Evolutionary conservation across 2,329 filamentous ascomycete genomes (phyloP), one percentile per base, ranked within the genome.

Genomic region (Trichophaea hybrida): DNA sequence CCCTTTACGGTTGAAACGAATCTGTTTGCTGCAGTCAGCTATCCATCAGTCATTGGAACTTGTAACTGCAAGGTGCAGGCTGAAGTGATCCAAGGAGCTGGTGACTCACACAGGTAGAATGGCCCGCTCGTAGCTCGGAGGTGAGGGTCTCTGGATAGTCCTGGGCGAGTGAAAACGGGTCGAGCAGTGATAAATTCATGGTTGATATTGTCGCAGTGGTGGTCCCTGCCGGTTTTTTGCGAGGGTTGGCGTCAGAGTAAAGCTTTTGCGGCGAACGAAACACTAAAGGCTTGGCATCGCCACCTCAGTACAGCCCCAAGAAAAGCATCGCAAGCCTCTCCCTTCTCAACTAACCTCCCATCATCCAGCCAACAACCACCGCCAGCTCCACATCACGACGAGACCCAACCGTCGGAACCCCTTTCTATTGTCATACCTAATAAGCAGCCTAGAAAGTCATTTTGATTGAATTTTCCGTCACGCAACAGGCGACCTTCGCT

Each of bases 1-100:
- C 72, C 93, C 93, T 70, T 84, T 87, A 70, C 89, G 87, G 70
- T 91, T 96, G 78, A 98, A 98, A 66, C 91, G 88, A 54, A 66
- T 63, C 64, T 65, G 32, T 37, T 37, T 15, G 35, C 8, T 12
- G 32, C 7, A 34, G 35, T 55, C 37, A 55, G 53, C 40, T 13
- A 44, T 10, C 34, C 15, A 35, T 32, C 51, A 33, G n/a, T 38
- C n/a, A 35, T 56, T 56, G 33, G 24, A 40, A 15, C 13, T 56
- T 56, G 33, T 4, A 40, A 15, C 13, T 37, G 61, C 84, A 75
- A 69, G 79, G 82, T 38, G 81, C 81, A 53, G 81, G 79, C 72
- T 83, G 80, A 53, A 82, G 81, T 69, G 77, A 80, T 68, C 76
- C 78, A n/a, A 53, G 4, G 50, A 31, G 34, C 40, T 8, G 40